Base-by-base conservation (phyloP, 176 grass and related monocot species). In the Raddia distichophylla region DNA sequence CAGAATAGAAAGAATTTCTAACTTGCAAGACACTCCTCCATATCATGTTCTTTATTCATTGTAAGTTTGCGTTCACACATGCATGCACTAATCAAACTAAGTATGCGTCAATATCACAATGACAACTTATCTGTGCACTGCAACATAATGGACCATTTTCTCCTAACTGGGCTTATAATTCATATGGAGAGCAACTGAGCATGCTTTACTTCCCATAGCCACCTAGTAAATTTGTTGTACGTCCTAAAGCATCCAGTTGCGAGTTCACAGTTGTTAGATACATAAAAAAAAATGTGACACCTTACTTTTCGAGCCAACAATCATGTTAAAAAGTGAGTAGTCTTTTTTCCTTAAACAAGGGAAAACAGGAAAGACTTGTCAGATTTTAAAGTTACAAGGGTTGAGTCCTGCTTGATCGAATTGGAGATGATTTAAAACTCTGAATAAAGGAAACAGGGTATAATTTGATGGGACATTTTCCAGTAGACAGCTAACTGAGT, bases 11-110 rank as follows among this genome's bases (percentile, higher is more conserved):
- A 81, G 14, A 79, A 83, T 75, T 67, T 71, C 66, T 53, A 57
- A 76, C 70, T 76, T 85, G 75, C 33, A 74, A 69, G 82, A 75
- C 46, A 55, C 76, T 79, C 52, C 45, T 74, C 60, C 35, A 55
- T 22, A 89, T 34, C 12, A 47, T 62, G 14, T 32, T 50, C n/a
- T 80, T 75, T 80, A 79, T 75, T 84, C 47, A 84, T 54, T 54
- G 44, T 17, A 69, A 71, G 61, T 76, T 80, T 85, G 71, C 47
- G 75, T 80, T 81, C 82, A 85, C 76, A 85, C 40, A 54, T 46
- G 47, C 49, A 48, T 37, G 6, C 69, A 49, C 67, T 75, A 58
- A 69, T 45, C 54, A 69, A 14, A 49, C 8, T 27, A 34, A 45
- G 49, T 10, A 22, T 59, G 35, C 52, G 76, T 69, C 86, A 35